Percentiles rank a stretch among this genome's conserved stretches.
Conservation (phyloP, 768 basidiomycete genomes). For the Pholiota microspora region DNA sequence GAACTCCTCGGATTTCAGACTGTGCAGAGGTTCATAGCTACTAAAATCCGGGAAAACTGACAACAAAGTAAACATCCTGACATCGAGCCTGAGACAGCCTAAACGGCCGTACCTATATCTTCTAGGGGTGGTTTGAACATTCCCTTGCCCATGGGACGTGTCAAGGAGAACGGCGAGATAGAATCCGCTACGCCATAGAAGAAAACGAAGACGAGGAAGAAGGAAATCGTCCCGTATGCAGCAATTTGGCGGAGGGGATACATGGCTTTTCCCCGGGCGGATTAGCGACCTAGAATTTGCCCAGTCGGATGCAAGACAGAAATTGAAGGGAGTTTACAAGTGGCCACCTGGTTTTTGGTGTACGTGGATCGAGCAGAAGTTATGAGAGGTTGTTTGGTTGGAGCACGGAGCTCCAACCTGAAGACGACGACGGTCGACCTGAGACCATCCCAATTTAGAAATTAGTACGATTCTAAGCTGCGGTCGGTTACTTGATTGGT, state of each 20-base stretch:
- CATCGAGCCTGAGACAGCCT: neutral
- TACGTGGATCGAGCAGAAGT: neutral
- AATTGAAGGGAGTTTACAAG: too few relatives aligned
- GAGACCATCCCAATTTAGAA: too few relatives aligned
- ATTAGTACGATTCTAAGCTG: neutral
- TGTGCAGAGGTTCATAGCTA: conserved; percentile 40
- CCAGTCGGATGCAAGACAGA: neutral
- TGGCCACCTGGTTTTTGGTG: neutral
- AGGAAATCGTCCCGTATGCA: conserved; percentile 16
- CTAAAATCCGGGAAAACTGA: conserved; percentile 57
- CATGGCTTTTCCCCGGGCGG: conserved; percentile 7
- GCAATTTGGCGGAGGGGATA: conserved; percentile 11
- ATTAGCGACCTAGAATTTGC: neutral
- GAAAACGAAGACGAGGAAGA: conserved; percentile 15
- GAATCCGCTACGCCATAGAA: conserved; percentile 15
- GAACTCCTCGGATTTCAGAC: conserved; percentile 47
- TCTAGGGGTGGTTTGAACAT: neutral
- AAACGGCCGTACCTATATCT: neutral
- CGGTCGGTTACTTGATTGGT: too few relatives aligned
- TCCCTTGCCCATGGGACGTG: neutral
- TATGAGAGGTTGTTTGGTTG: too few relatives aligned
- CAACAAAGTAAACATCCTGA: neutral
- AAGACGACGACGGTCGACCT: neutral
- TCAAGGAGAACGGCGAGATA: conserved; percentile 2
- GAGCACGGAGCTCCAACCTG: neutral